Conservation (phyloP, 768 basidiomycete genomes). For the Flagelloscypha sp. region DNA sequence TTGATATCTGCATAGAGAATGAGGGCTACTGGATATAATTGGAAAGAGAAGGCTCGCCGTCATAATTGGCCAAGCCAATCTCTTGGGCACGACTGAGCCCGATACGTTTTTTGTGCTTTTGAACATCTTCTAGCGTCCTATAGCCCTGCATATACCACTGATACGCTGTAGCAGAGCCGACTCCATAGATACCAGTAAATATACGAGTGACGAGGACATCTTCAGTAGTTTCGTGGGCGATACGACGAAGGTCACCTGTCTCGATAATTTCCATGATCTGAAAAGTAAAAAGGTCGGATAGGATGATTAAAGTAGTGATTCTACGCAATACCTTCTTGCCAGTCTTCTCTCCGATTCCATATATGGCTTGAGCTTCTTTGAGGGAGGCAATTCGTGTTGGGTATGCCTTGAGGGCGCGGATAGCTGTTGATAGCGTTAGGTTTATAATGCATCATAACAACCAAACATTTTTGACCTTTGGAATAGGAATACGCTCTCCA, state of each 20-base stretch:
- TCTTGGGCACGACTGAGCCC: constrained; percentile 50
- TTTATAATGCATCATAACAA: background rate
- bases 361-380: constrained; percentile 51
- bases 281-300: constrained; percentile 2
- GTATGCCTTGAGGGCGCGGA: constrained; percentile 47
- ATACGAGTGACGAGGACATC: constrained; percentile 46
- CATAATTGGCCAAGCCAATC: constrained; percentile 63
- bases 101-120: constrained; percentile 50
- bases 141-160: constrained; percentile 74
- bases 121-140: constrained; percentile 69
- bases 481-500: constrained; percentile 62
- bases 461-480: constrained; percentile 42
- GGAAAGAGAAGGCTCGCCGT: constrained; percentile 35
- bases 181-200: constrained; percentile 82
- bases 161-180: constrained; percentile 61
- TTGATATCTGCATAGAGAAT: constrained; percentile 55
- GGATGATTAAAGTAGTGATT: background rate
- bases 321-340: constrained; percentile 53
- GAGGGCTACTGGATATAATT: background rate
- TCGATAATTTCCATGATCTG: constrained; percentile 78
- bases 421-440: constrained; percentile 35
- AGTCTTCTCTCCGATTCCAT: constrained; percentile 66
- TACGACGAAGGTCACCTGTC: constrained; percentile 64
- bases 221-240: constrained; percentile 57
- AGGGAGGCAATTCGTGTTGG: constrained; percentile 50